Base-by-base conservation (phyloP, 2,329 filamentous ascomycete genomes). In the Passalora sequoiae region DNA sequence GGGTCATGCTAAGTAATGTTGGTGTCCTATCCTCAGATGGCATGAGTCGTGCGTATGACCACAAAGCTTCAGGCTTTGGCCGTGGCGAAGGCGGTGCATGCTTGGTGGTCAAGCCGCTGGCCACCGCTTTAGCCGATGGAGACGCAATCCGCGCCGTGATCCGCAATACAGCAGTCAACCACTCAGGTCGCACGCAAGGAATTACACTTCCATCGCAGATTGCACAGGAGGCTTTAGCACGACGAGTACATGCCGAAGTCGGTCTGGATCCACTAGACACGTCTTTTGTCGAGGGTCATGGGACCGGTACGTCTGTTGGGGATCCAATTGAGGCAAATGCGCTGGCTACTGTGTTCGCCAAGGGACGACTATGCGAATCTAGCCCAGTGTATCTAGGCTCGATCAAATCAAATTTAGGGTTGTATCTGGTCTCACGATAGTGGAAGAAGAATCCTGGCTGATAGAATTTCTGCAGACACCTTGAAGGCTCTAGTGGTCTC, bases 61-160 rank as follows among this genome's bases (percentile, higher is more conserved):
- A 56, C 2, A 50, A 55, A 3, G 75, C 72, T 0, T 62, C 75
- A 51, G 75, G 74, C 4, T 76, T 68, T 56, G 73, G 65, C n/a
- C 66, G 76, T 0, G 75, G 73, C 9, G 78, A 81, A 39, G 76
- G 75, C 0, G 58, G 77, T 8, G 69, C 68, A 1, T 61, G 64
- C 0, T 27, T 46, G 2, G 32, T 49, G 4, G 10, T 54, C 9
- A 53, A 55, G 22, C 38, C 35, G 3, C 22, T 53, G 16, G 17
- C 29, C 15, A 31, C 39, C 8, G 53, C 53, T 1, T 17, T 51
- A 8, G 29, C 13, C 5, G 50, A 53, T 19, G 50, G 47, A n/a
- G 46, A 55, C 24, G 43, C 33, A 1, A 51, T 55, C 19, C 64
- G 69, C 21, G 63, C 64, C 24, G 53, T 68, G 6, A 56, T 69